Base-by-base conservation (phyloP, 116 monocot species). In the Phalaenopsis hybrid region DNA sequence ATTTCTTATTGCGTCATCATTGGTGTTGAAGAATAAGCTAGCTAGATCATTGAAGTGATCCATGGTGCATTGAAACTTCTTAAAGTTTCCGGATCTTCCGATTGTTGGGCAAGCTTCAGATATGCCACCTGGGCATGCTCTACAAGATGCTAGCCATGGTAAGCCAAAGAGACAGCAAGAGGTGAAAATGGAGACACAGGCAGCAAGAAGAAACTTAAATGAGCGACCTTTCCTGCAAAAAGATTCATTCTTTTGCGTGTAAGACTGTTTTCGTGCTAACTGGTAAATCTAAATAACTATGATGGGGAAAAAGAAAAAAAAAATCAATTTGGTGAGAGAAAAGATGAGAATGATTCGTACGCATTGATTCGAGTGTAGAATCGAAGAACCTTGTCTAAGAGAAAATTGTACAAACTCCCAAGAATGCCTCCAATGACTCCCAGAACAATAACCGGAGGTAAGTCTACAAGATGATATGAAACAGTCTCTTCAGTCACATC, bases 41-140 rank as follows among this genome's bases (percentile, higher is more conserved):
- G 94, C 97, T 3, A 97, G 84, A 80, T 97, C 97, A 80, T 97
- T 94, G 84, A 94, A 97, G 81, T 94, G 91, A 28, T 88, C 88
- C 16, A 81, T 69, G 58, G 91, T 65, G 79, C 97, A 97, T 59
- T 93, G 92, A 49, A 90, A 97, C 82, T 90, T 89, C 85, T 88
- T 94, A 76, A 92, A 94, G 67, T 91, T 94, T 18, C 94, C 91
- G n/a, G 91, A 94, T 59, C 88, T 87, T 50, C 90, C 92, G 18
- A 90, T 90, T 0, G 94, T 88, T 0, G 91, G 91, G 88, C 97
- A 97, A 41, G 63, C 81, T 84, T 91, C 91, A 5, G 80, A 68
- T 45, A 86, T 61, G 43, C 78, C 85, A 13, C 72, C 52, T 17
- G 89, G 92, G 69, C 97, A 97, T 49, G 93, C 93, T 65, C 81